These are phyloP conservation scores for Tetrapyrgos nigripes DNA, from an alignment of 1,284 basidiomycete genomes.

Conservation along the genomic window DNA sequence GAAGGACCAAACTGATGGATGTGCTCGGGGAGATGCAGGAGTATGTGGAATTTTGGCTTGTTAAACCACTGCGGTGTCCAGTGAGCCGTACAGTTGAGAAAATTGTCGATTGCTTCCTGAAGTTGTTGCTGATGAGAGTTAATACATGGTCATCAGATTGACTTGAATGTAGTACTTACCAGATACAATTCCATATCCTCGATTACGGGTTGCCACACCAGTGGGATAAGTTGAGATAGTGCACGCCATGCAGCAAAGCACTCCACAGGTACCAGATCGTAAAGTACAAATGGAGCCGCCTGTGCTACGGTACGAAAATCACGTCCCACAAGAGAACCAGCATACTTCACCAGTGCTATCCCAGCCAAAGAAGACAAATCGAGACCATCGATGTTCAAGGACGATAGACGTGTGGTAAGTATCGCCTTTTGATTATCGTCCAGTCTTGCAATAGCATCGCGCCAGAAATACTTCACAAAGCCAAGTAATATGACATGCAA, in stretches of 20 bases:
- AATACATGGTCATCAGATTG: background rate
- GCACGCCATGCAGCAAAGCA: slow-evolving; percentile 18
- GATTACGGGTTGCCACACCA: slow-evolving; percentile 22
- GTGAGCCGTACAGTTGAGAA: slow-evolving; percentile 7
- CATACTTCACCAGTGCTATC: slow-evolving; percentile 20
- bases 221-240: slow-evolving; percentile 11
- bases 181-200: slow-evolving; percentile 12
- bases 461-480: slow-evolving; percentile 39
- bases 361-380: background rate
- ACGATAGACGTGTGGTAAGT: background rate
- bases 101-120: slow-evolving; percentile 6
- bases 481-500: slow-evolving; percentile 43
- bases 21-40: slow-evolving; percentile 20
- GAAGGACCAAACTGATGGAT: slow-evolving; percentile 20
- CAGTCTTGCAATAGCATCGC: background rate
- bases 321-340: slow-evolving; percentile 18
- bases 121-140: background rate
- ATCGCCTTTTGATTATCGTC: background rate
- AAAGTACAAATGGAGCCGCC: slow-evolving; percentile 18
- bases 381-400: background rate
- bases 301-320: slow-evolving; percentile 21
- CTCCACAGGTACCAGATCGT: slow-evolving; percentile 8
- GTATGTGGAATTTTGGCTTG: slow-evolving; percentile 27
- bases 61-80: slow-evolving; percentile 24
- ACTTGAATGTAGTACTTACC: slow-evolving; percentile 3